Evolutionary conservation across 2,329 filamentous ascomycete species (phyloP), one percentile per base, ranked within the genome.

Genomic region (Xylogone sp.): DNA sequence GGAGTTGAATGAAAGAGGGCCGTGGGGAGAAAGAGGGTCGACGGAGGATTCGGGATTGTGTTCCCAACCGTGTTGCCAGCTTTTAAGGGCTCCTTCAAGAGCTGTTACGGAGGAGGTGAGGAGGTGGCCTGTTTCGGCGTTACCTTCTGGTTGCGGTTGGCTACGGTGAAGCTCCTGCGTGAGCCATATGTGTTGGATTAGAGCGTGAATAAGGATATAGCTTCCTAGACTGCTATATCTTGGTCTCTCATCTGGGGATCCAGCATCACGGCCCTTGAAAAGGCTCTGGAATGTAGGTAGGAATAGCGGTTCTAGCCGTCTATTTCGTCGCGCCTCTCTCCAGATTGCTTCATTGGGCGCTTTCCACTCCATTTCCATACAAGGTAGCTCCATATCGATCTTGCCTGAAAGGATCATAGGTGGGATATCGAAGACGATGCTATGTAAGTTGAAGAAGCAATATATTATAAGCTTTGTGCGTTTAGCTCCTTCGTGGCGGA

Each of bases 101-200:
- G 48, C 34, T 16, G 34, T 39, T 13, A 39, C 34, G 8, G 34
- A 39, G 34, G 34, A 39, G n/a, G 34, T 16, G 34, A 39, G 34
- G 34, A 39, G 34, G n/a, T 39, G 34, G 34, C 34, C 34, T 16
- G 34, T 5, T 6, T 39, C 34, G 12, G 34, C 34, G n/a, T 39
- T 16, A 18, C 34, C 34, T 13, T 39, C 34, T 39, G n/a, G 34
- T 9, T 16, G 34, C n/a, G 34, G 34, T 39, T 39, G 34, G 13
- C 34, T 39, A 16, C 34, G 34, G n/a, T 39, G 34, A 9, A 39
- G 13, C 34, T 39, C 34, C 13, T 39, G 34, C 4, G 34, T 39
- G 34, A 88, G 72, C 63, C 85, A 88, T 12, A 89, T 84, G 55
- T 88, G 84, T 60, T 90, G 86, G 10, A 88, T 78, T 24, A 90